Conservation (phyloP, 441 rosid species). For the Pelargonium fulgidum region DNA sequence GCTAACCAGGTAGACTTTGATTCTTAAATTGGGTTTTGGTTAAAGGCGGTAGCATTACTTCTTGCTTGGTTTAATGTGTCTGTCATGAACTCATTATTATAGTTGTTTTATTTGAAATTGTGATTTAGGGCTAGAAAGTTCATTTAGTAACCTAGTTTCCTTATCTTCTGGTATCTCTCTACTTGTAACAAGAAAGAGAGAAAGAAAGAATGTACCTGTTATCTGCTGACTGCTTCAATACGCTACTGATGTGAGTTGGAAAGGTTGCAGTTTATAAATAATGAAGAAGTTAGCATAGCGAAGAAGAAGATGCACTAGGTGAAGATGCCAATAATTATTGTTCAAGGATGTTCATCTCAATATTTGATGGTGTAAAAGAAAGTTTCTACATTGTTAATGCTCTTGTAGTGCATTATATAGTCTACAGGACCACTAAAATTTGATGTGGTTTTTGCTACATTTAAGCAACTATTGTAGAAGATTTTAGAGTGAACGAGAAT, state of each 20-base stretch:
- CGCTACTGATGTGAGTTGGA: background rate
- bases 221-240: background rate
- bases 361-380: background rate
- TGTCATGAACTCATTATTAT: background rate
- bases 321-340: background rate
- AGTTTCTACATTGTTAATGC: background rate
- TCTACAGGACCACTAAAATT: slow-evolving; percentile 2
- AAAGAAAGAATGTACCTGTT: slow-evolving; percentile 1
- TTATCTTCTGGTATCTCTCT: background rate
- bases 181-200: background rate
- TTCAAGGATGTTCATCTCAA: background rate
- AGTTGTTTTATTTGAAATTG: background rate
- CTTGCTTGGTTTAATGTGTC: background rate
- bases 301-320: slow-evolving; percentile 2
- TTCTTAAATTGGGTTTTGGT: background rate
- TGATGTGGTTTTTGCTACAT: background rate
- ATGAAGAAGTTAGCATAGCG: background rate
- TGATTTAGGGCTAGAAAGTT: background rate
- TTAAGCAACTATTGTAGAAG: background rate
- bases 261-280: background rate
- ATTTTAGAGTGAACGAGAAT: background rate
- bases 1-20: slow-evolving; percentile 58
- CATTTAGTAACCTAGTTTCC: background rate
- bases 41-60: background rate
- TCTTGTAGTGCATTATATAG: background rate